A percentile compares a stretch with the other conserved stretches of the same genome.
Conservation (phyloP, 1,284 basidiomycete species). For the Pholiota adiposa region DNA sequence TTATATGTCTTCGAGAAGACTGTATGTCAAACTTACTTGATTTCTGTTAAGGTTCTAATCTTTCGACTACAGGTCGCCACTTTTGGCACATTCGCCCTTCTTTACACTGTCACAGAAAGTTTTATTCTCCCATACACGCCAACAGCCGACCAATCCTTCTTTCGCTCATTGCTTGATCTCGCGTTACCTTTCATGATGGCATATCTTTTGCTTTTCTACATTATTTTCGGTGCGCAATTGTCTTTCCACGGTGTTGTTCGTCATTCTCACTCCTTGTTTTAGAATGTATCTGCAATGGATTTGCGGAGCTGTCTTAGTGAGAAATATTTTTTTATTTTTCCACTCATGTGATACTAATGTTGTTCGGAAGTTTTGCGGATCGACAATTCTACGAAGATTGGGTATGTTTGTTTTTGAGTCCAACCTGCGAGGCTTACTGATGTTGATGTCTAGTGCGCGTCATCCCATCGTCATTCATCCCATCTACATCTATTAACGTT, state of each 20-base stretch:
- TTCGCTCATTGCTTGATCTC: constrained; percentile 82
- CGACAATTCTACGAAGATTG: constrained; percentile 97
- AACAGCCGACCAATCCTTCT: constrained; percentile 73
- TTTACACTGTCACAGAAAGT: constrained; percentile 91
- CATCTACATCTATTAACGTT: neutral
- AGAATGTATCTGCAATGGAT: constrained; percentile 96
- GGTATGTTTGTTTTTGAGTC: constrained; percentile 49
- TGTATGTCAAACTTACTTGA: constrained; percentile 26
- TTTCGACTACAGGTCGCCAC: constrained; percentile 66
- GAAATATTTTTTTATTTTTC: constrained; percentile 27
- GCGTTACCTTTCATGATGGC: constrained; percentile 92
- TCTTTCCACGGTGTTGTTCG: neutral
- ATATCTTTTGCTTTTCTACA: constrained; percentile 82
- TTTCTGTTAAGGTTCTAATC: neutral
- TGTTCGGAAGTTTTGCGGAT: constrained; percentile 79
- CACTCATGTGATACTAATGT: neutral
- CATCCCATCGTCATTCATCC: neutral
- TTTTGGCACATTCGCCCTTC: constrained; percentile 92
- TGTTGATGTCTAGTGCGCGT: constrained; percentile 16
- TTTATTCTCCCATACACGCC: constrained; percentile 89
- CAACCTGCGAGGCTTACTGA: neutral
- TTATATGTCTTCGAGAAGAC: constrained; percentile 95
- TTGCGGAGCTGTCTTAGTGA: constrained; percentile 89
- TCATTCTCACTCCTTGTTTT: constrained; percentile 9
- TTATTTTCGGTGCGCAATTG: constrained; percentile 71